phyloP scores from a whole-genome alignment of 148 eudicot genomes.

The Spergularia marina region DNA sequence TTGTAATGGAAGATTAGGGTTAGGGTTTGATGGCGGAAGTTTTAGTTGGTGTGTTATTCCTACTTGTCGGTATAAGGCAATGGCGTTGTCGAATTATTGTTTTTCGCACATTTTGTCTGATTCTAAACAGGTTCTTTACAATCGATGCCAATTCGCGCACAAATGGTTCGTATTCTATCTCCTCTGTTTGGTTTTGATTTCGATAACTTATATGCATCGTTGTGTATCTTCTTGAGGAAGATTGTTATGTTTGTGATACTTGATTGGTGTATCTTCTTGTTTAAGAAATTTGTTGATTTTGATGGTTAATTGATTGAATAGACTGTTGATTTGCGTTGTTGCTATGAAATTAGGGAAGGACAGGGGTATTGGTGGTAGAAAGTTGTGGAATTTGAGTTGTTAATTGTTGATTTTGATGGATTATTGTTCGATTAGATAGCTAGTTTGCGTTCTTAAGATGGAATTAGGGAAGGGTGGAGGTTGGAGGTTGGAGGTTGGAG shows the following conservation, averaged over 20 bases:
- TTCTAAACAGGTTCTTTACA: constrained; percentile 48
- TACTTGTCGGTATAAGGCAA: constrained; percentile 51
- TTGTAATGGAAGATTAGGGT: constrained; percentile 27
- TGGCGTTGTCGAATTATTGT: constrained; percentile 57
- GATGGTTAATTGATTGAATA: not conserved
- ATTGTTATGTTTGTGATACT: too few species aligned
- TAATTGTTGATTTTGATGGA: not conserved
- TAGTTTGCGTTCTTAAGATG: not conserved
- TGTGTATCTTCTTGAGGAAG: too few species aligned
- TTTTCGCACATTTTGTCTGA: constrained; percentile 47
- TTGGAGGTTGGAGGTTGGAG: too few species aligned
- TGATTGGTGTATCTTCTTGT: not conserved
- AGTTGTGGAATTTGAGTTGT: not conserved
- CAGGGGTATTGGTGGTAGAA: too few species aligned
- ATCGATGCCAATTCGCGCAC: constrained; percentile 39
- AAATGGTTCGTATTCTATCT: constrained; percentile 33
- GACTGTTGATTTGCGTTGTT: not conserved
- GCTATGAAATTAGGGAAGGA: not conserved
- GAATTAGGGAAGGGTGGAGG: not conserved
- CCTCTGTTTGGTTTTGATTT: not conserved
- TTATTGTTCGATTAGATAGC: not conserved
- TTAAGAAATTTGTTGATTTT: not conserved
- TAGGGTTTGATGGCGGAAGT: constrained; percentile 25
- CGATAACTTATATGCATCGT: not conserved
- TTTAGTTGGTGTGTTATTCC: constrained; percentile 35